Percentiles rank a stretch among this genome's conserved stretches.
Conservation (phyloP, 2,329 filamentous ascomycete species). For the Ophiognomonia clavigignenti-juglandacearum region DNA sequence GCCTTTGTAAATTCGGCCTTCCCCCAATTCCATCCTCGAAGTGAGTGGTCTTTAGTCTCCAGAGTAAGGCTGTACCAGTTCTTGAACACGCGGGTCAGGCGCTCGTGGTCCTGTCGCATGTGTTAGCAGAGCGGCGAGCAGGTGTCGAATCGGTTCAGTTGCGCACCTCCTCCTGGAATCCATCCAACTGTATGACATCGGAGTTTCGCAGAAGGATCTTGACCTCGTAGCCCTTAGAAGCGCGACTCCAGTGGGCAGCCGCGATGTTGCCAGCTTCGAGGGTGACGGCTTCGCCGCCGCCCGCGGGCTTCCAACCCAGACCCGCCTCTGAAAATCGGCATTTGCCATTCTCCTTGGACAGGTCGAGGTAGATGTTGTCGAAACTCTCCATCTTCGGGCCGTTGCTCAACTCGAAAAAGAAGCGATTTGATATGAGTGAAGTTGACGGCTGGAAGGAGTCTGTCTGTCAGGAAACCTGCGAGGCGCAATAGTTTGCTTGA, state of each 20-base stretch:
- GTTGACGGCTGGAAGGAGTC: background rate
- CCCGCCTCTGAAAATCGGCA: constrained; percentile 93
- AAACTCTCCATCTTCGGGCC: constrained; percentile 66
- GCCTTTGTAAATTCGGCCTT: constrained; percentile 96
- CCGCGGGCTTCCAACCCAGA: constrained; percentile 88
- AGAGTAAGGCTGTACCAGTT: constrained; percentile 95
- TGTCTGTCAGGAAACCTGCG: too few relatives aligned
- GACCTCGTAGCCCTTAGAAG: constrained; percentile 86
- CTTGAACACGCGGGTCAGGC: constrained; percentile 89
- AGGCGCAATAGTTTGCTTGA: too few relatives aligned
- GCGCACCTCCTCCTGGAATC: constrained; percentile 78
- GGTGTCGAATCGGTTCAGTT: background rate
- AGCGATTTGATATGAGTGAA: background rate
- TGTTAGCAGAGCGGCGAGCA: constrained; percentile 12
- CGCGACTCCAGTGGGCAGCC: constrained; percentile 89
- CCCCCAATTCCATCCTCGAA: constrained; percentile 99
- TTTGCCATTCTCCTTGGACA: constrained; percentile 87
- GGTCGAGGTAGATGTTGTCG: constrained; percentile 93
- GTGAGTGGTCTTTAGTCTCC: constrained; percentile 87
- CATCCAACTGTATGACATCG: constrained; percentile 87
- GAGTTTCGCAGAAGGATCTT: constrained; percentile 84
- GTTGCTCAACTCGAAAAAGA: background rate
- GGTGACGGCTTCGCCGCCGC: constrained; percentile 87
- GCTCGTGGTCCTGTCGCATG: constrained; percentile 71
- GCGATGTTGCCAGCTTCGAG: constrained; percentile 82